Base-by-base conservation (phyloP, 2,329 filamentous ascomycete genomes). In the Penicillium hordei region DNA sequence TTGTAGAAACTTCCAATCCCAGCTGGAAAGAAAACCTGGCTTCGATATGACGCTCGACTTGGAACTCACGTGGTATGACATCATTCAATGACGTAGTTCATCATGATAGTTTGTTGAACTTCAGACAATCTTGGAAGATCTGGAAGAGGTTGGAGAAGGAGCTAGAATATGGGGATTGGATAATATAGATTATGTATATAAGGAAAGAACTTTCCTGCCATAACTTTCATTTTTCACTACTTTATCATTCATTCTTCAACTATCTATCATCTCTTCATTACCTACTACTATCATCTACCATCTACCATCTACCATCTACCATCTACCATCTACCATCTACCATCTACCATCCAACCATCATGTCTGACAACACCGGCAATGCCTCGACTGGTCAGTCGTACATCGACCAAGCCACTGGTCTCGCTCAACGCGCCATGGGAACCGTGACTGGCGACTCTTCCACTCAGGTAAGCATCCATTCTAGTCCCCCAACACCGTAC, bases 301-400 rank as follows among this genome's bases (percentile, higher is more conserved):
- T 13, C 29, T 31, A 31, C 29, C 29, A 31, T 31, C 52, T 19
- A 57, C 36, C 44, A 55, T 51, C 45, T 45, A 59, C 54, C 25
- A 62, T 13, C 29, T 31, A 31, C 29, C 29, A n/a, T 12, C 29
- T 31, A 31, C 29, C 29, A 31, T 31, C 10, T 23, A 57, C 27
- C 38, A 55, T 53, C 43, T 45, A 59, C 54, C 25, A 62, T 59
- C 48, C 44, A 46, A 43, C n/a, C 25, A 66, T 27, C 33, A 72
- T 72, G 70, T 68, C 70, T 60, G 66, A 65, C 60, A 56, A 60
- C 49, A 44, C 27, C 2, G 21, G 21, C 5, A 68, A 68, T 78
- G 73, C 88, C 65, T 95, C 91, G 62, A 94, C 92, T 63, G 82
- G 93, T 70, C 85, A 93, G 82, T 89, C 90, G 57, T 88, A 87